Evolutionary conservation across 2,329 filamentous ascomycete species (phyloP).

Genomic region (Neurospora sp.): DNA sequence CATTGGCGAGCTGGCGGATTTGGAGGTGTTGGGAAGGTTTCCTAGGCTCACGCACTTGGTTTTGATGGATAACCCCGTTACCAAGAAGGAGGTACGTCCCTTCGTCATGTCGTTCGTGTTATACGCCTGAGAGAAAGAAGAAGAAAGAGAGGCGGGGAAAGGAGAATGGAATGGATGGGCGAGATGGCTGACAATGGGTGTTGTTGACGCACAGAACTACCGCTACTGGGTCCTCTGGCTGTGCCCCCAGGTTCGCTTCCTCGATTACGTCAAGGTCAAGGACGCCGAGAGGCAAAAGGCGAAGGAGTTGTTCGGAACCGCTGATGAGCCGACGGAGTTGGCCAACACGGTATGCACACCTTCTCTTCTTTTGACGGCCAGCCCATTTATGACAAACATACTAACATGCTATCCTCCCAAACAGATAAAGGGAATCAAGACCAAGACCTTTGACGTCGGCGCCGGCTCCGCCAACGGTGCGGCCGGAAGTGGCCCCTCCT

Average conservation of each 20-base stretch:
- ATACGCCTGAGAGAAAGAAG: neutral
- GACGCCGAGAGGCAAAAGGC: constrained; percentile 70
- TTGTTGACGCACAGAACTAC: constrained; percentile 56
- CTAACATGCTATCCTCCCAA: neutral
- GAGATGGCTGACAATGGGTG: constrained; percentile 7
- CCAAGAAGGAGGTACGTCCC: constrained; percentile 73
- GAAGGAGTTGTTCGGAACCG: constrained; percentile 72
- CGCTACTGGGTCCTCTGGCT: constrained; percentile 86
- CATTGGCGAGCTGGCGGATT: constrained; percentile 71
- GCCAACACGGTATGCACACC: constrained; percentile 51
- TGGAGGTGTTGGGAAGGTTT: constrained; percentile 69
- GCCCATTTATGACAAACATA: neutral
- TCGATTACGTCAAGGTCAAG: constrained; percentile 89
- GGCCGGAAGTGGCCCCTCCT: constrained; percentile 24
- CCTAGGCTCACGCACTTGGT: constrained; percentile 66
- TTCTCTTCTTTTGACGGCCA: neutral
- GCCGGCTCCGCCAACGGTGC: constrained; percentile 30
- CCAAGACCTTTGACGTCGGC: constrained; percentile 56
- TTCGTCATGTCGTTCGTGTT: neutral
- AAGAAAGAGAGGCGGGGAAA: neutral
- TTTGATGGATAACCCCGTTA: constrained; percentile 78
- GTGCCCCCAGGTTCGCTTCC: constrained; percentile 73
- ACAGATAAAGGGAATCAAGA: constrained; percentile 76
- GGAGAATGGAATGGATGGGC: neutral
- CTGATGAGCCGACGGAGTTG: constrained; percentile 66